Base-by-base conservation (phyloP, 306 rosid genomes). In the Rosa chinensis region DNA sequence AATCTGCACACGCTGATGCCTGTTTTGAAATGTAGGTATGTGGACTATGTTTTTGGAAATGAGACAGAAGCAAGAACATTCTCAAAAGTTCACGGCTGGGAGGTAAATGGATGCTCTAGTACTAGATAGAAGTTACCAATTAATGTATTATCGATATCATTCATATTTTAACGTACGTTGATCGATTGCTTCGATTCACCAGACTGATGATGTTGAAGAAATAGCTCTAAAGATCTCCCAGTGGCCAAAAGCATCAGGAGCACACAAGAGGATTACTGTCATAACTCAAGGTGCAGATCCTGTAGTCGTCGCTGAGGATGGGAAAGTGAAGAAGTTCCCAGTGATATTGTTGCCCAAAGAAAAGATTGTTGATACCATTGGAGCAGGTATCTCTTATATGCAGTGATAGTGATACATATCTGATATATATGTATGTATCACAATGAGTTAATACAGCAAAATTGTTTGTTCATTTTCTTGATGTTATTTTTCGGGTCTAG, bases 201-300 rank as follows among this genome's bases (percentile, higher is more conserved):
- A 94, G 97, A 94, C 90, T 28, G 97, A 94, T 67, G 90, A 92
- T 63, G 88, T 94, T 0, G 98, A 94, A 85, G 90, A 94, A 88
- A 94, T 92, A 39, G 98, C 98, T 78, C 17, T 89, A 8, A 94
- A 89, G 91, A 88, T 94, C 82, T 92, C 94, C 74, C 90, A 88
- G 85, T 86, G 75, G 90, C 98, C 96, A 17, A 94, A 94, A 85
- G 92, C 93, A 74, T 86, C 95, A 2, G 97, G 90, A 78, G 84
- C 90, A 35, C 95, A 73, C 83, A 92, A 94, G 92, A 94, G 98
- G 85, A 92, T 92, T 64, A 82, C 97, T 6, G 92, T 94, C 42
- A 92, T 94, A 76, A 94, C 99, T 50, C 97, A 92, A 73, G 99
- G 99, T 67, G 89, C 97, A 11, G 97, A 92, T 79, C 97, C 97